Evolutionary conservation across 805 yeast species (phyloP).

Genomic region (Wickerhamiella occidentalis): DNA sequence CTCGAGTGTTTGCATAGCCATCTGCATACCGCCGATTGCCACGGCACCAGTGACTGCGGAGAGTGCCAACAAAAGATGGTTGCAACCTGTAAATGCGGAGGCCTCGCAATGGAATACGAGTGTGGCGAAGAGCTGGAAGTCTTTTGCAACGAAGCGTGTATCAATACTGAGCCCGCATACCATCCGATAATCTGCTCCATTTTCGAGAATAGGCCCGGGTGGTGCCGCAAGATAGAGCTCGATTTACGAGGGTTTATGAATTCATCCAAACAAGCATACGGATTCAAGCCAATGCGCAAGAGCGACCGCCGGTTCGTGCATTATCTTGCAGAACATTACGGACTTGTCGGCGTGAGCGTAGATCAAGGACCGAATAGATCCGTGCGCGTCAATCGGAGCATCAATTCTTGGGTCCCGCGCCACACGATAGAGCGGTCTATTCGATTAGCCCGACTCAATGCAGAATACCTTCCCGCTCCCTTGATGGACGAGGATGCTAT

Average conservation of each 20-base stretch:
- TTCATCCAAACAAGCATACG: slow-evolving; percentile 33
- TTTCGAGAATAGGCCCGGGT: slow-evolving; percentile 37
- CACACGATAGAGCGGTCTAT: slow-evolving; percentile 12
- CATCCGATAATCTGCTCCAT: slow-evolving; percentile 32
- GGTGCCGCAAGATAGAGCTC: slow-evolving; percentile 56
- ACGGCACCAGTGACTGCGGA: slow-evolving; percentile 38
- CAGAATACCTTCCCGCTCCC: not conserved
- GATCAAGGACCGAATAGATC: slow-evolving; percentile 64
- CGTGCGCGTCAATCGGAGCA: slow-evolving; percentile 15
- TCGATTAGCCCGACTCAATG: slow-evolving; percentile 8
- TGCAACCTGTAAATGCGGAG: slow-evolving; percentile 54
- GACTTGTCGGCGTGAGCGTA: slow-evolving; percentile 56
- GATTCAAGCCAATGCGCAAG: slow-evolving; percentile 63
- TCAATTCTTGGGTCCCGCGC: slow-evolving; percentile 14
- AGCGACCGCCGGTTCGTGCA: slow-evolving; percentile 61
- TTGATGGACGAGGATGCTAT: not conserved
- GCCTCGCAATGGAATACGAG: slow-evolving; percentile 36
- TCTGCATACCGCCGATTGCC: slow-evolving; percentile 50
- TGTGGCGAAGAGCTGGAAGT: slow-evolving; percentile 40
- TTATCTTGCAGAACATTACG: slow-evolving; percentile 46
- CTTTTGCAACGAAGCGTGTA: slow-evolving; percentile 52
- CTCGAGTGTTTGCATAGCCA: slow-evolving; percentile 45
- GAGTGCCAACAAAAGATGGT: slow-evolving; percentile 35
- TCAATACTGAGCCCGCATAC: slow-evolving; percentile 22
- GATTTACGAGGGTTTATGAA: slow-evolving; percentile 39